phyloP scores from a whole-genome alignment of 108 stramenopile species.

The Fistulifera pelliculosa region DNA sequence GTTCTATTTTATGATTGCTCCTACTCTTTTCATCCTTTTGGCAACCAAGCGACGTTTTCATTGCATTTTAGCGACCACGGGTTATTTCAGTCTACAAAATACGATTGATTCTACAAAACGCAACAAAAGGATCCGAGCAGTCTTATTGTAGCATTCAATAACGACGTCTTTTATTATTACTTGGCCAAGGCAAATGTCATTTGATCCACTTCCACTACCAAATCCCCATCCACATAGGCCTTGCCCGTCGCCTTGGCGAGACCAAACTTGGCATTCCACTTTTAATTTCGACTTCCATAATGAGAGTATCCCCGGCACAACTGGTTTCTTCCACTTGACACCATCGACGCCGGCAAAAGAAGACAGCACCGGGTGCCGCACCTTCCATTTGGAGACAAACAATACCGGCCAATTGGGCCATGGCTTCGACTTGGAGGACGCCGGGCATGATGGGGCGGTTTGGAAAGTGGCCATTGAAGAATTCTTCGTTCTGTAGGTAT shows the following conservation, averaged over 20 bases:
- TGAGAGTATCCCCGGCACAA: conserved; percentile 93
- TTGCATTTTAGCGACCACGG: too few relatives aligned
- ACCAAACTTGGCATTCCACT: conserved; percentile 81
- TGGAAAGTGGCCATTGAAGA: conserved; percentile 98
- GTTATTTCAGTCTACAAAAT: too few relatives aligned
- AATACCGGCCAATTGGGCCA: conserved; percentile 94
- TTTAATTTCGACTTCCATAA: conserved; percentile 93
- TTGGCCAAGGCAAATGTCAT: conserved; percentile 77
- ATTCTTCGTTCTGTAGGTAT: conserved; percentile 75
- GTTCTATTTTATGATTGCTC: neutral
- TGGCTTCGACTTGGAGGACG: conserved; percentile 94
- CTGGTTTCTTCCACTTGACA: conserved; percentile 97
- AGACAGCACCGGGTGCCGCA: conserved; percentile 76
- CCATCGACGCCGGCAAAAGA: conserved; percentile 96
- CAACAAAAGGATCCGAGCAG: too few relatives aligned
- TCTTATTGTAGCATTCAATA: too few relatives aligned
- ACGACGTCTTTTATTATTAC: conserved; percentile 17
- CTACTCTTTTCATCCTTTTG: neutral
- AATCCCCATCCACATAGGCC: conserved; percentile 80
- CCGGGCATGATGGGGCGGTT: conserved; percentile 97
- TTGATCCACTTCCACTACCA: conserved; percentile 75
- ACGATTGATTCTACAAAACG: too few relatives aligned
- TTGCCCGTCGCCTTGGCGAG: conserved; percentile 79
- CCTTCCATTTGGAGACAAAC: conserved; percentile 86
- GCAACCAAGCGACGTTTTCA: too few relatives aligned